These are phyloP conservation scores for Eustoma russellianum DNA, from an alignment of 257 asterid species.

Conservation along the genomic window DNA sequence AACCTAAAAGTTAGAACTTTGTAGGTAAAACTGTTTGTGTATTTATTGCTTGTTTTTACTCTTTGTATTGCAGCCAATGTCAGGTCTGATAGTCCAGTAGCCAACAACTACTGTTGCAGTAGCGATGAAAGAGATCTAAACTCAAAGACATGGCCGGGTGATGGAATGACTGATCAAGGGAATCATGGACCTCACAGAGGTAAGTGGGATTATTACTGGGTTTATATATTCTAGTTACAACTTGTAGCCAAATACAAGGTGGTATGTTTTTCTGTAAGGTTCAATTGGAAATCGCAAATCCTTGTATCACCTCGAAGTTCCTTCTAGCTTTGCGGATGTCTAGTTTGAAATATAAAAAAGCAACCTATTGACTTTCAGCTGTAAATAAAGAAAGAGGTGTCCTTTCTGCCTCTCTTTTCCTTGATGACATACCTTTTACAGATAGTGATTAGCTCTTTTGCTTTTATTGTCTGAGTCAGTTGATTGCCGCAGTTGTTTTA, in stretches of 20 bases:
- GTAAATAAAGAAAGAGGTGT: too few species aligned
- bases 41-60: slow-evolving; percentile 1
- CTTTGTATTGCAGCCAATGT: slow-evolving; percentile 36
- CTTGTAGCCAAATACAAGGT: too few species aligned
- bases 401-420: too few species aligned
- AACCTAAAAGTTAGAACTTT: neutral
- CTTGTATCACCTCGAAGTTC: neutral
- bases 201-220: slow-evolving; percentile 6
- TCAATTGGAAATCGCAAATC: too few species aligned
- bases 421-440: too few species aligned
- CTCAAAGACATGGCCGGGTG: slow-evolving; percentile 40
- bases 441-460: too few species aligned
- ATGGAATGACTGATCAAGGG: slow-evolving; percentile 28
- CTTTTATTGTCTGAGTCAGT: too few species aligned
- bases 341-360: neutral
- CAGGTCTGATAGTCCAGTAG: slow-evolving; percentile 34
- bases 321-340: neutral
- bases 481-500: too few species aligned
- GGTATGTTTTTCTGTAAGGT: too few species aligned
- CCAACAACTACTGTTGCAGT: slow-evolving; percentile 33
- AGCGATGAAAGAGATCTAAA: slow-evolving; percentile 49
- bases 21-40: slow-evolving; percentile 7
- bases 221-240: too few species aligned
- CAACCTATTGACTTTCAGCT: too few species aligned
- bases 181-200: slow-evolving; percentile 25